Conservation (phyloP, 768 basidiomycete species). For the Boletus sp. region DNA sequence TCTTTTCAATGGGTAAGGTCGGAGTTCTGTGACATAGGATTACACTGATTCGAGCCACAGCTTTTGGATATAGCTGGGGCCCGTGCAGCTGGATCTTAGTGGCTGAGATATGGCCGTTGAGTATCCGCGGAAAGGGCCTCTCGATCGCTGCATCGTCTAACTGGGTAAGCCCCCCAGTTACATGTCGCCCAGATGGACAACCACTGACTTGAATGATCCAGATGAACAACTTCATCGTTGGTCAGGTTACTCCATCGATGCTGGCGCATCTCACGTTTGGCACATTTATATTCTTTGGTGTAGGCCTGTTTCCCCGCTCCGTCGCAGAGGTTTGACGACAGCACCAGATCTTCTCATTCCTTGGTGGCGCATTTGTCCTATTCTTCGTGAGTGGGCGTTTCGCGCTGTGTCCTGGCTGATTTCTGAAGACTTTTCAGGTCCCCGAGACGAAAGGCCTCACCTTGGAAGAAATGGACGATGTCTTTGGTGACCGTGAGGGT, state of each 20-base stretch:
- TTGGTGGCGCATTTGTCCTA: constrained; percentile 64
- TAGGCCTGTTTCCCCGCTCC: constrained; percentile 26
- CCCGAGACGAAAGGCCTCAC: constrained; percentile 74
- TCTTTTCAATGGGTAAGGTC: constrained; percentile 60
- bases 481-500: constrained; percentile 59
- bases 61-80: constrained; percentile 77
- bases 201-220: constrained; percentile 20
- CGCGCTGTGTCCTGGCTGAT: neutral
- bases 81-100: constrained; percentile 77
- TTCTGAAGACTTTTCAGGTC: constrained; percentile 34
- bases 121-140: constrained; percentile 70
- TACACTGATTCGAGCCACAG: constrained; percentile 22
- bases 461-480: constrained; percentile 77
- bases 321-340: neutral
- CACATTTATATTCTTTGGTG: constrained; percentile 77
- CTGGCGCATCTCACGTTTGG: constrained; percentile 59
- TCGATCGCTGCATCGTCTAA: constrained; percentile 74
- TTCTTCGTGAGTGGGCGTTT: constrained; percentile 48
- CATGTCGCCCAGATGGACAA: neutral
- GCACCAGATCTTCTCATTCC: constrained; percentile 55
- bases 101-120: constrained; percentile 71
- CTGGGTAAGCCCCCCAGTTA: constrained; percentile 45
- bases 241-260: constrained; percentile 68
- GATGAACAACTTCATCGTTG: constrained; percentile 73
- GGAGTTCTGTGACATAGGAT: neutral